phyloP scores from a whole-genome alignment of 176 grass and related monocot species.

The Oryza brachyantha region DNA sequence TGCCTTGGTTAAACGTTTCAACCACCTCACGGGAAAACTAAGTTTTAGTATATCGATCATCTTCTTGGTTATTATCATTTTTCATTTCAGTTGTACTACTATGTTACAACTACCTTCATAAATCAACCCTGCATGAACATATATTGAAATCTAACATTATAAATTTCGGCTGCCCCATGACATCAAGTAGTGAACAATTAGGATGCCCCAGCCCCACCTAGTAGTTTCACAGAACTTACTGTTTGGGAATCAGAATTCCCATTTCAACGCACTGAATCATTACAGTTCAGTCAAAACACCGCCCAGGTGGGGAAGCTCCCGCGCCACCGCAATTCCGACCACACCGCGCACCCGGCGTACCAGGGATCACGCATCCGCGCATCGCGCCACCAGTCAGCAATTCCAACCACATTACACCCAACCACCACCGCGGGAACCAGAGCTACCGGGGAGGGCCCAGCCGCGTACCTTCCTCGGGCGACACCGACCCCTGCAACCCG shows the following conservation, averaged over 20 bases:
- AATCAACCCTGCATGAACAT: neutral
- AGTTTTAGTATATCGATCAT: neutral
- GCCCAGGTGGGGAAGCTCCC: neutral
- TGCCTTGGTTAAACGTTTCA: neutral
- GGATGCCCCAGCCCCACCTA: neutral
- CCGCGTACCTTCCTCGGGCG: conserved; percentile 51
- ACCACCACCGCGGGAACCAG: neutral
- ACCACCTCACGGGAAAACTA: neutral
- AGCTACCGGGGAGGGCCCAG: neutral
- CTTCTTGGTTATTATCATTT: neutral
- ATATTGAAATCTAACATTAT: neutral
- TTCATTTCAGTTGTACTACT: neutral
- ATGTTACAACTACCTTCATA: neutral
- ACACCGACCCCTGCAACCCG: conserved; percentile 41
- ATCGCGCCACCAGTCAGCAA: neutral
- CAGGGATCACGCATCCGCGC: conserved; percentile 17
- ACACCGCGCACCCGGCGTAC: too few species aligned
- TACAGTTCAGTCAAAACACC: neutral
- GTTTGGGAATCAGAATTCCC: neutral
- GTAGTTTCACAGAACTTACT: neutral
- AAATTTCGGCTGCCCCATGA: neutral
- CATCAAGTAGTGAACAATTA: neutral
- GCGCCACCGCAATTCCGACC: neutral
- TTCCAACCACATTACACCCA: conserved; percentile 25
- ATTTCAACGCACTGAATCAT: neutral